phyloP scores from a whole-genome alignment of 768 basidiomycete genomes.

The Lentinula edodes region DNA sequence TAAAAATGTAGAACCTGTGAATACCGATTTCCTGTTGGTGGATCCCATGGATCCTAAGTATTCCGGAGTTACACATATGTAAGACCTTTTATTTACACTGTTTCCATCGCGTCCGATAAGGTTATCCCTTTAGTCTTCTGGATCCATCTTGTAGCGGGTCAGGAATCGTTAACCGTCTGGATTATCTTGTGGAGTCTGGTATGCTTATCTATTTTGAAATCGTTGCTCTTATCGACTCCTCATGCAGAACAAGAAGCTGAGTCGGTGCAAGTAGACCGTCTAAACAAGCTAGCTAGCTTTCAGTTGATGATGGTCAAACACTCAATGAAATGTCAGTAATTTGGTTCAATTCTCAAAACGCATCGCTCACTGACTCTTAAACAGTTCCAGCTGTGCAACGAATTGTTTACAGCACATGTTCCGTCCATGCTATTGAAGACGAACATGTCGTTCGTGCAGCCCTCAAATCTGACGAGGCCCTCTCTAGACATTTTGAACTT shows the following conservation, averaged over 20 bases:
- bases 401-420: conserved; percentile 99
- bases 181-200: conserved; percentile 79
- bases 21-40: conserved; percentile 80
- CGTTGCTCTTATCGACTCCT: neutral
- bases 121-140: conserved; percentile 44
- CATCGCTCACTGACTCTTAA: conserved; percentile 5
- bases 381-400: conserved; percentile 70
- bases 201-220: conserved; percentile 13
- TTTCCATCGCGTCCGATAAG: neutral
- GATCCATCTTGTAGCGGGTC: conserved; percentile 98
- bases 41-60: conserved; percentile 64
- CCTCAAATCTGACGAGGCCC: conserved; percentile 67
- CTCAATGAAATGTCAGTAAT: conserved; percentile 82
- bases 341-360: neutral
- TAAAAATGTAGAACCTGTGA: conserved; percentile 68
- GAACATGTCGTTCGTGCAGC: conserved; percentile 83
- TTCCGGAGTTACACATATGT: conserved; percentile 81
- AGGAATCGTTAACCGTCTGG: conserved; percentile 86
- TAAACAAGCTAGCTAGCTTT: conserved; percentile 81
- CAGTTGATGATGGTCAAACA: conserved; percentile 90
- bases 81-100: conserved; percentile 7
- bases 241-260: conserved; percentile 51
- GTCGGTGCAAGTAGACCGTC: conserved; percentile 55
- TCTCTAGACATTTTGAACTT: conserved; percentile 53
- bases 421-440: conserved; percentile 86